Evolutionary conservation across 2,329 filamentous ascomycete species (phyloP), one percentile per base, ranked within the genome.

Genomic region (Fusarium sp.): DNA sequence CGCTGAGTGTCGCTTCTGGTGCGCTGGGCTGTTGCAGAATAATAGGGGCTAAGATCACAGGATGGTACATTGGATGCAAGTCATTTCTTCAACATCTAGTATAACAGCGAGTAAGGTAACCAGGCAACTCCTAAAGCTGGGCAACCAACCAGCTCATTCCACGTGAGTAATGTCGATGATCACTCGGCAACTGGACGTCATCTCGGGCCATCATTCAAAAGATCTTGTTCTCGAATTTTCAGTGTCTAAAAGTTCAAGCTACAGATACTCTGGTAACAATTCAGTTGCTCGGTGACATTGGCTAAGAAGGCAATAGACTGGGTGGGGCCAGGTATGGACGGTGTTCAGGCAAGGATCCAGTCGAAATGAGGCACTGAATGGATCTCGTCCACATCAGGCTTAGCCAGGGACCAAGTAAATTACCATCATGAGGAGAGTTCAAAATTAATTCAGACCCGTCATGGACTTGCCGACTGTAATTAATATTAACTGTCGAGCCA

Each of bases 301-400:
- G 44, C 55, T 61, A 46, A 47, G 28, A 24, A 56, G 47, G 48
- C 43, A 59, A 63, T 70, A 68, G 52, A 69, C 52, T 63, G 42
- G 39, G 43, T 54, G 38, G 44, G 26, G 33, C 43, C 42, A 66
- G 67, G 68, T 50, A 68, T 55, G 67, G 38, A 29, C 26, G 48
- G 56, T 23, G 49, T 49, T 54, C 41, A 39, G 58, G 53, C 66
- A 57, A 54, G 68, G 68, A 66, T 57, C 57, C 61, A 70, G 63
- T 72, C 66, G 71, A 73, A 74, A 73, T 73, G 71, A 73, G 69
- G 57, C 47, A 53, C 60, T 38, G 33, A 44, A 73, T 73, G 70
- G 70, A 72, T 73, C 70, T 71, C 70, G 61, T 57, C 67, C 68
- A 60, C 57, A 70, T 71, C 59, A 69, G 71, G 68, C 57, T 54